Conservation (phyloP, 768 basidiomycete species). For the Rhodocollybia butyracea region DNA sequence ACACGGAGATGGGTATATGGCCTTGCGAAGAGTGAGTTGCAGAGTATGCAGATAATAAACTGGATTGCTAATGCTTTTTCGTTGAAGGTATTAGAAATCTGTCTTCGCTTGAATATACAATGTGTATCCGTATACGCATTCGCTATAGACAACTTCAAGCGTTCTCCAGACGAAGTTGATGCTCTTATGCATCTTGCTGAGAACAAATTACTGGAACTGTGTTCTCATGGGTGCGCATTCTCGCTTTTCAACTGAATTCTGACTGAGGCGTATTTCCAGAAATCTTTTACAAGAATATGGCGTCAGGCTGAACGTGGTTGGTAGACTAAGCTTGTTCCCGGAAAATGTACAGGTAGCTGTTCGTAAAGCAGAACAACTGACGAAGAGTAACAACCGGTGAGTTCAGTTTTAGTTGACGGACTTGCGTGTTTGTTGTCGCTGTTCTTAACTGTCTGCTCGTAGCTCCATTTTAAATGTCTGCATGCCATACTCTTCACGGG, state of each 20-base stretch:
- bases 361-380: slow-evolving; percentile 70
- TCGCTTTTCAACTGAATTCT: background rate
- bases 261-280: slow-evolving; percentile 33
- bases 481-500: slow-evolving; percentile 88
- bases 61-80: background rate
- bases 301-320: slow-evolving; percentile 81
- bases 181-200: slow-evolving; percentile 85
- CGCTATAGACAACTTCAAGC: slow-evolving; percentile 94
- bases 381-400: slow-evolving; percentile 69
- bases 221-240: slow-evolving; percentile 67
- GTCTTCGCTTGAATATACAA: slow-evolving; percentile 71
- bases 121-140: slow-evolving; percentile 98
- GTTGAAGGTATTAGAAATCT: slow-evolving; percentile 77
- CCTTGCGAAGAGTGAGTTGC: slow-evolving; percentile 67
- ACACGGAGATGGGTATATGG: slow-evolving; percentile 80
- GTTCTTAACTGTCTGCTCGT: background rate
- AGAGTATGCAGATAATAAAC: background rate
- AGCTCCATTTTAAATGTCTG: slow-evolving; percentile 90
- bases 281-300: slow-evolving; percentile 79
- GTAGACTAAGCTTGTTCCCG: slow-evolving; percentile 74
- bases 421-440: background rate
- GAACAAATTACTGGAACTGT: slow-evolving; percentile 73
- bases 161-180: slow-evolving; percentile 81
- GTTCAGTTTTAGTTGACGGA: slow-evolving; percentile 13
- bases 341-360: slow-evolving; percentile 67